phyloP scores from a whole-genome alignment of 2,329 filamentous ascomycete species.

The Microsporum audouinii region DNA sequence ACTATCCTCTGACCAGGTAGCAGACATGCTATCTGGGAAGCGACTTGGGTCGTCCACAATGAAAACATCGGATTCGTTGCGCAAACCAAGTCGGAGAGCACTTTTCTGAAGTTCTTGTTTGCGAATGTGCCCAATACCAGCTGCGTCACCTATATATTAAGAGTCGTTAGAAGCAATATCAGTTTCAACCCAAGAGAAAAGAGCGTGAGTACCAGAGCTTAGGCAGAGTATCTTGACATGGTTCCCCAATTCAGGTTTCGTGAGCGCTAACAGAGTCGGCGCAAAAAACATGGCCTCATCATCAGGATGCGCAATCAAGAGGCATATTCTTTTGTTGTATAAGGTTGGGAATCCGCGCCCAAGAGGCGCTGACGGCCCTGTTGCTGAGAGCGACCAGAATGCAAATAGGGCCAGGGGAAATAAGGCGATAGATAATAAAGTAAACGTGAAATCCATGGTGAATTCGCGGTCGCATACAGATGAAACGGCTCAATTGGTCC shows the following conservation, averaged over 20 bases:
- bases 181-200: background rate
- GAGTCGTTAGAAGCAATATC: background rate
- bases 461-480: background rate
- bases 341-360: slow-evolving; percentile 46
- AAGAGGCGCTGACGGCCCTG: slow-evolving; percentile 28
- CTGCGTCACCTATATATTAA: slow-evolving; percentile 57
- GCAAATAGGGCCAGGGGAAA: slow-evolving; percentile 33
- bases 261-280: slow-evolving; percentile 75
- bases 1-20: slow-evolving; percentile 59
- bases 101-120: slow-evolving; percentile 76
- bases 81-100: slow-evolving; percentile 62
- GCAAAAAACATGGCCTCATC: slow-evolving; percentile 99
- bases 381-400: slow-evolving; percentile 34
- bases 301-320: slow-evolving; percentile 93
- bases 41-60: slow-evolving; percentile 65
- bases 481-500: background rate
- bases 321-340: slow-evolving; percentile 71
- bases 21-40: slow-evolving; percentile 84
- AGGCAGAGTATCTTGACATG: slow-evolving; percentile 90
- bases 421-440: slow-evolving; percentile 21
- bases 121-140: slow-evolving; percentile 71
- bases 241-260: slow-evolving; percentile 66
- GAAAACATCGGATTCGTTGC: slow-evolving; percentile 65
- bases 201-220: slow-evolving; percentile 54
- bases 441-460: slow-evolving; percentile 2